These are phyloP conservation scores for Pseudogymnoascus destructans DNA, from an alignment of 2,329 filamentous ascomycete species.

Conservation along the genomic window DNA sequence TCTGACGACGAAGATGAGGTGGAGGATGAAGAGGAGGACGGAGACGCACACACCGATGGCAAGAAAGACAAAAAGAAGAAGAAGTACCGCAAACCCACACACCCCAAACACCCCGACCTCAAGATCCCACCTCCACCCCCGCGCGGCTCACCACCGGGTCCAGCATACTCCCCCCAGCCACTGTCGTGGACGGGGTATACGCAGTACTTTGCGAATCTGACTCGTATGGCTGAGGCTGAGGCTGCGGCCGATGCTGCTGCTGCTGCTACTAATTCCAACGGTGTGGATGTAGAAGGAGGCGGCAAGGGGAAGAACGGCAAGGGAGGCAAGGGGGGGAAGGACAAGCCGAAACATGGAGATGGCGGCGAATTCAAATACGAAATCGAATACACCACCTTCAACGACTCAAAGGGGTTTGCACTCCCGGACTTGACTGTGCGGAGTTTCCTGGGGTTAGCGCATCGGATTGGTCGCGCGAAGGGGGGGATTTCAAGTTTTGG, in stretches of 20 bases:
- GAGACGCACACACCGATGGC: slow-evolving; percentile 23
- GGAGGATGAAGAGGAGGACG: slow-evolving; percentile 20
- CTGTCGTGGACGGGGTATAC: slow-evolving; percentile 69
- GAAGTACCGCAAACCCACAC: slow-evolving; percentile 37
- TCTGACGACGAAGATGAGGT: slow-evolving; percentile 12
- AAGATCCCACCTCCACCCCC: slow-evolving; percentile 59
- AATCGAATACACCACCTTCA: slow-evolving; percentile 74
- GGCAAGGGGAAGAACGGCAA: slow-evolving; percentile 20
- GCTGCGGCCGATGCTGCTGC: slow-evolving; percentile 17
- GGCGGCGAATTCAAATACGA: slow-evolving; percentile 59
- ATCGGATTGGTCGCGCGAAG: slow-evolving; percentile 52
- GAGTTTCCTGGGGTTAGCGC: slow-evolving; percentile 67
- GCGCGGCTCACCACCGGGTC: slow-evolving; percentile 61
- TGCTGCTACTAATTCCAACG: slow-evolving; percentile 20
- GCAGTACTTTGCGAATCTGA: slow-evolving; percentile 93
- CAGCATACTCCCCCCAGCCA: slow-evolving; percentile 77
- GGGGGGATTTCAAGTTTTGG: slow-evolving; percentile 8
- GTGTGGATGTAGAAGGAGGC: not conserved
- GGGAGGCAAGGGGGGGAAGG: slow-evolving; percentile 31
- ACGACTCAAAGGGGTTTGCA: slow-evolving; percentile 56
- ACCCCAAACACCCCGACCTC: slow-evolving; percentile 49
- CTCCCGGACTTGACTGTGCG: slow-evolving; percentile 73
- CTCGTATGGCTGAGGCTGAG: slow-evolving; percentile 67
- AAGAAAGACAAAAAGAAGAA: slow-evolving; percentile 32
- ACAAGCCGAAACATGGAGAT: slow-evolving; percentile 36